Evolutionary conservation across 306 rosid genomes (phyloP).

Genomic region (Hippophae gyantsensis): DNA sequence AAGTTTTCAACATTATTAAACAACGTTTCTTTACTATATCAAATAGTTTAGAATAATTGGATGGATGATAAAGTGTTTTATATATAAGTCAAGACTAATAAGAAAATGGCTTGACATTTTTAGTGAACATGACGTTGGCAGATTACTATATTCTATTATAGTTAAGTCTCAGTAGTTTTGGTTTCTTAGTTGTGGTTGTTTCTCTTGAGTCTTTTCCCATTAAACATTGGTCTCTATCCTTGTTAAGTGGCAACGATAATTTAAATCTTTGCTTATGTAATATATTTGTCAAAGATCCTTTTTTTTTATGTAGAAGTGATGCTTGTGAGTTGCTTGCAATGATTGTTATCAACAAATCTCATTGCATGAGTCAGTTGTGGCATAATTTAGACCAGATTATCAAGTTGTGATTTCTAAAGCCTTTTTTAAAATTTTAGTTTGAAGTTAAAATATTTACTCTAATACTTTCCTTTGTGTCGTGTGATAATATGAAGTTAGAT

Average conservation of each 20-base stretch:
- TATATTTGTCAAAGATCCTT: constrained; percentile 1
- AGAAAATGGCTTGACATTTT: background rate
- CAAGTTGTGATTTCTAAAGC: constrained; percentile 47
- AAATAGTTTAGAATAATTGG: background rate
- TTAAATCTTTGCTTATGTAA: too few relatives aligned
- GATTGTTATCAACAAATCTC: constrained; percentile 94
- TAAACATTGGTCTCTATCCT: too few relatives aligned
- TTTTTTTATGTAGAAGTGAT: constrained; percentile 59
- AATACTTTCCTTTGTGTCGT: too few relatives aligned
- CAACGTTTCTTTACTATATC: background rate
- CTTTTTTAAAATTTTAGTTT: constrained; percentile 12
- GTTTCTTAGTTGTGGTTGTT: background rate
- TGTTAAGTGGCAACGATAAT: too few relatives aligned
- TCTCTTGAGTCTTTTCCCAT: too few relatives aligned
- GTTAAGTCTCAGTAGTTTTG: background rate
- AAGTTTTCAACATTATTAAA: constrained; percentile 26
- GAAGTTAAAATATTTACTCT: too few relatives aligned
- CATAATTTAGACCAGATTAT: constrained; percentile 98
- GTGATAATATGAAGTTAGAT: too few relatives aligned
- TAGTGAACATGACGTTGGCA: background rate
- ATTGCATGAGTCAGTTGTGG: constrained; percentile 99
- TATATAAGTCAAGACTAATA: too few relatives aligned
- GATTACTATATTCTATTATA: background rate
- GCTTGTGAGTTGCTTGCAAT: constrained; percentile 78
- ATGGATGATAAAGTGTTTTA: too few relatives aligned